Evolutionary conservation across 2,329 filamentous ascomycete species (phyloP).

Genomic region (Trichoderma endophyticum): DNA sequence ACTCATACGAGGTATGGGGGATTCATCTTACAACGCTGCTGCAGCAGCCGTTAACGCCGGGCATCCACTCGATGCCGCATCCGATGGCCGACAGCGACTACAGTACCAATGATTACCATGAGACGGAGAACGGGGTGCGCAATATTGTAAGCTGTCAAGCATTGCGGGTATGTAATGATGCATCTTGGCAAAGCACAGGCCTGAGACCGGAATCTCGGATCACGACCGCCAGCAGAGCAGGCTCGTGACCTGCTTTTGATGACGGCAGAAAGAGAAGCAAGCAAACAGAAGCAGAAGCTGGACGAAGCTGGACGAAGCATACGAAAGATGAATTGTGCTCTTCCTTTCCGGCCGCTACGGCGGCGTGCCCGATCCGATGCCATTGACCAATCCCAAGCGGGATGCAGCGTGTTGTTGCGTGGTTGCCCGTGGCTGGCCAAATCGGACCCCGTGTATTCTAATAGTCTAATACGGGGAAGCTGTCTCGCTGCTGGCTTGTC

Average conservation of each 20-base stretch:
- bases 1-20: background rate
- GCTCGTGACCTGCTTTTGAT: conserved; percentile 7
- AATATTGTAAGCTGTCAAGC: background rate
- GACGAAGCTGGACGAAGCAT: background rate
- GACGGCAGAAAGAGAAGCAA: background rate
- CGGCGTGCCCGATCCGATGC: conserved; percentile 3
- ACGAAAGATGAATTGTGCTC: background rate
- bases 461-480: background rate
- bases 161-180: background rate
- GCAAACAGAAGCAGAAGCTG: background rate
- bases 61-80: background rate
- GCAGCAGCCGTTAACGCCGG: background rate
- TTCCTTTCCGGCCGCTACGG: background rate
- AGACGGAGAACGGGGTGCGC: background rate
- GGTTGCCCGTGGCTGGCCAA: background rate
- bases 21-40: background rate
- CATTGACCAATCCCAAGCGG: conserved; percentile 4
- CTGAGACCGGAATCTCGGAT: background rate
- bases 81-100: background rate
- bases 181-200: background rate
- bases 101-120: background rate
- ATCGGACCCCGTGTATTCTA: background rate
- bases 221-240: background rate
- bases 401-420: background rate
- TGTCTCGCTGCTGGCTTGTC: conserved; percentile 9